Evolutionary conservation across 495 filamentous ascomycete species (phyloP), one percentile per base, ranked within the genome.

Genomic region (Penicillium bialowiezense): DNA sequence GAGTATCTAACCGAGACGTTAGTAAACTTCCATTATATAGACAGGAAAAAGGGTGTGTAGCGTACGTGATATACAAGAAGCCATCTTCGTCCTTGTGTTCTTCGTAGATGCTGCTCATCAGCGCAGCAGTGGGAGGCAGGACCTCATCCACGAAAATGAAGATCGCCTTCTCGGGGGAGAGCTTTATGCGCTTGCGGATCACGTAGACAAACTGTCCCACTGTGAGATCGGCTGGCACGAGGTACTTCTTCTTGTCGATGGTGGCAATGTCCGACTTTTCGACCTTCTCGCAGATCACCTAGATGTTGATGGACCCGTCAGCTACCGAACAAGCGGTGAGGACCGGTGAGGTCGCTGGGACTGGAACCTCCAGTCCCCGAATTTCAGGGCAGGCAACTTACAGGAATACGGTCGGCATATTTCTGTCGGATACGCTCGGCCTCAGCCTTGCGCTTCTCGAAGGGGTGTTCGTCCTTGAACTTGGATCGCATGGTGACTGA

Each of bases 81-180:
- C 77, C 77, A 64, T 80, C 77, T 56, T 80, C 77, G 60, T 80
- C 77, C 74, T 97, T 96, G 83, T 97, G 92, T 71, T 98, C 93
- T 71, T 99, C 93, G 69, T 97, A 99, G 73, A 99, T 99, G 67
- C 86, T 90, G 81, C 89, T 96, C 93, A 99, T 99, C 36, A 99
- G 84, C 38, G 93, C 93, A 37, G 93, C 93, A 3, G 93, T 97
- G 1, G 93, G 93, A 29, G 93, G 93, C 21, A 99, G 82, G 29
- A 97, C 92, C 79, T 97, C 93, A 65, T 97, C 93, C 56, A 99
- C 93, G 76, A 97, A 99, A 81, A 99, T 99, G 81, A 99, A 99
- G 79, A 99, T 99, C 57, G 93, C 93, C 80, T 99, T 99, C 79
- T 99, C 93, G 7, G 93, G 93, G 9, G 91, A 96, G 44, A 99